Evolutionary conservation across 148 eudicot species (phyloP).

Genomic region (Gaultheria prostrata): DNA sequence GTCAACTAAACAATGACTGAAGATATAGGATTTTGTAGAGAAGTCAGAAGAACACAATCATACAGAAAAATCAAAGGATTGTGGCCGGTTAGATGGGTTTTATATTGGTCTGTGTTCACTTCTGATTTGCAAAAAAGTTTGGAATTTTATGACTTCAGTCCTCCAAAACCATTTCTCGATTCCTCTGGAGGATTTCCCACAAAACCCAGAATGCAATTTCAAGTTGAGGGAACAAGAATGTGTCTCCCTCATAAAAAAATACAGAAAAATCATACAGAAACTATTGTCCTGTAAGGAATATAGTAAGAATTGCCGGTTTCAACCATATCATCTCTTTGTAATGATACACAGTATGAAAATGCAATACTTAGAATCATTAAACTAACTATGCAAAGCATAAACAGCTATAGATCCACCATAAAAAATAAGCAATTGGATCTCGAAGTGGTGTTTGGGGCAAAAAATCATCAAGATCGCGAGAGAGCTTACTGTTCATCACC

Average conservation of each 20-base stretch:
- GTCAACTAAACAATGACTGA: not conserved
- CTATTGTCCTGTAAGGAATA: not conserved
- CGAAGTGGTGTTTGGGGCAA: no score
- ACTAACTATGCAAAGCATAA: conserved; percentile 1
- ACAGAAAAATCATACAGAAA: no score
- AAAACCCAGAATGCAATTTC: conserved; percentile 1
- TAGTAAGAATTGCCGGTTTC: not conserved
- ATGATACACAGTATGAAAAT: not conserved
- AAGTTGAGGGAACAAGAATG: conserved; percentile 39
- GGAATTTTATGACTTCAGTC: conserved; percentile 18
- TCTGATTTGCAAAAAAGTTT: conserved; percentile 1
- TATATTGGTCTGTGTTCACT: conserved; percentile 10
- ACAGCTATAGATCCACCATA: conserved; percentile 6
- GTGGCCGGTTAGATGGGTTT: not conserved
- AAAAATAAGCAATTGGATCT: no score
- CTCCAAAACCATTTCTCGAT: conserved; percentile 24
- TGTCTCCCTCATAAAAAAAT: conserved; percentile 43
- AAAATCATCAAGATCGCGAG: no score
- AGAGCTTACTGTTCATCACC: no score
- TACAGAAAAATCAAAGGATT: not conserved
- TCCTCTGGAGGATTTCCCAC: conserved; percentile 19
- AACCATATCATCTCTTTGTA: not conserved
- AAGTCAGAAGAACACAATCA: no score
- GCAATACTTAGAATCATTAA: not conserved
- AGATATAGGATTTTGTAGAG: no score